Percentiles rank a stretch among this genome's conserved stretches.
Conservation (phyloP, 2,329 filamentous ascomycete species). For the Botryosphaeria dothidea region DNA sequence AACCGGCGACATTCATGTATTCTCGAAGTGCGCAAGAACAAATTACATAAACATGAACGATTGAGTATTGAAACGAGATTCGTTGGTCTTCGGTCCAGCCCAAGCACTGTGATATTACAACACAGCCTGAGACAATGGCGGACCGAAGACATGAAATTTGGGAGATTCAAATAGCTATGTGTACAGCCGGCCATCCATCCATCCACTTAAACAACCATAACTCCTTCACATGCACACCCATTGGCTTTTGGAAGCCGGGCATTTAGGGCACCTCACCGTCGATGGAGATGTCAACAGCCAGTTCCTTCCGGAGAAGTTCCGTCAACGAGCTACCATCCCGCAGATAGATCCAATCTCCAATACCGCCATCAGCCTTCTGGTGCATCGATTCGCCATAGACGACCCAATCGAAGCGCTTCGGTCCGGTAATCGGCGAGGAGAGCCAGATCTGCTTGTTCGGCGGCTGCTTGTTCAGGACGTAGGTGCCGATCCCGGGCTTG, state of each 20-base stretch:
- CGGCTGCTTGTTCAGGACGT: slow-evolving; percentile 97
- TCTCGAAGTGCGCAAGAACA: no score
- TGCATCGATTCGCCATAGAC: slow-evolving; percentile 69
- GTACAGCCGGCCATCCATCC: background rate
- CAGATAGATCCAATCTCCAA: slow-evolving; percentile 83
- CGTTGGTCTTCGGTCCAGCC: background rate
- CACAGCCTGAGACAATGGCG: background rate
- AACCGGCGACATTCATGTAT: no score
- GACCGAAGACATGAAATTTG: background rate
- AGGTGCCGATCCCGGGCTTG: slow-evolving; percentile 71
- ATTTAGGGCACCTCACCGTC: slow-evolving; percentile 26
- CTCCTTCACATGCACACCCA: slow-evolving; percentile 7
- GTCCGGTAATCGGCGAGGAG: slow-evolving; percentile 84
- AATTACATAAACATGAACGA: no score
- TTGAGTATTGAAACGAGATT: no score
- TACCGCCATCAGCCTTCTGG: slow-evolving; percentile 74
- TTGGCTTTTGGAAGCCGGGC: background rate
- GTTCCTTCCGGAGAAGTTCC: slow-evolving; percentile 72
- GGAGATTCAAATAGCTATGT: background rate
- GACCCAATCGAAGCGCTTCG: slow-evolving; percentile 93
- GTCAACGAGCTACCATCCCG: slow-evolving; percentile 78
- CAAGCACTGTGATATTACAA: background rate
- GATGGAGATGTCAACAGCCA: slow-evolving; percentile 60
- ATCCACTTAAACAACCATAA: background rate
- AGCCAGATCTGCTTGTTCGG: slow-evolving; percentile 98